Evolutionary conservation across 495 filamentous ascomycete species (phyloP).

Genomic region (Trichoderma parareesei): DNA sequence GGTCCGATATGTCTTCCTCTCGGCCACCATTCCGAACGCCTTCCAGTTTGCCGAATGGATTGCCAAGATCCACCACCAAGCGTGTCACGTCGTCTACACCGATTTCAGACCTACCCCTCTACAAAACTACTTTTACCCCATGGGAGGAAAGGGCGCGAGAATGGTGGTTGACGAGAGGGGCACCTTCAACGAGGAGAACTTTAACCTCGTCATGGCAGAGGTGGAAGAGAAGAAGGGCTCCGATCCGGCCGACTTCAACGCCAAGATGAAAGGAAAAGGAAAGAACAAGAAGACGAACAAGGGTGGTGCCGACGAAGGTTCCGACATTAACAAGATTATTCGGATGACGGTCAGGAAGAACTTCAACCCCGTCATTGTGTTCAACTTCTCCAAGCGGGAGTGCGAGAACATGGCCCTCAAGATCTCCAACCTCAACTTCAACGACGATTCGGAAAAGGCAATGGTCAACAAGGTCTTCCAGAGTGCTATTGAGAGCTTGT

Average conservation of each 20-base stretch:
- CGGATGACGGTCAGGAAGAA: conserved; percentile 97
- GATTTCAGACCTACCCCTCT: conserved; percentile 94
- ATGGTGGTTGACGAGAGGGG: conserved; percentile 94
- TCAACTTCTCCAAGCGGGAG: conserved; percentile 97
- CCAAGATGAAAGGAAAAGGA: conserved; percentile 73
- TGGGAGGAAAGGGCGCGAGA: conserved; percentile 88
- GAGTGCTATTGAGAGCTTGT: conserved; percentile 81
- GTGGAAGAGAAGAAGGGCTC: conserved; percentile 85
- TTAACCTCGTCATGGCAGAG: conserved; percentile 84
- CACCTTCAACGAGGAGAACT: conserved; percentile 90
- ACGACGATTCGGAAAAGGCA: conserved; percentile 88
- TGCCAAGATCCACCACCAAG: conserved; percentile 89
- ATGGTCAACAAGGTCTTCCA: conserved; percentile 93
- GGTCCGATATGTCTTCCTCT: conserved; percentile 95
- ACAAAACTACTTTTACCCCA: conserved; percentile 96
- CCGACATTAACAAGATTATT: conserved; percentile 94
- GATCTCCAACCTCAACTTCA: conserved; percentile 84
- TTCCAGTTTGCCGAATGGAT: conserved; percentile 99
- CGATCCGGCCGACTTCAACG: conserved; percentile 67
- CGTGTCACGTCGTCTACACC: conserved; percentile 97
- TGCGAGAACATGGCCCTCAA: conserved; percentile 81
- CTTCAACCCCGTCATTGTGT: conserved; percentile 96
- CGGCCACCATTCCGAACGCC: conserved; percentile 97
- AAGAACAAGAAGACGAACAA: conserved; percentile 88
- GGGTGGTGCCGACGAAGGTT: conserved; percentile 57